A percentile compares a stretch with the other conserved stretches of the same genome.
Evolutionary conservation across 345 rosid genomes (phyloP).

Genomic region (Theobroma cacao): DNA sequence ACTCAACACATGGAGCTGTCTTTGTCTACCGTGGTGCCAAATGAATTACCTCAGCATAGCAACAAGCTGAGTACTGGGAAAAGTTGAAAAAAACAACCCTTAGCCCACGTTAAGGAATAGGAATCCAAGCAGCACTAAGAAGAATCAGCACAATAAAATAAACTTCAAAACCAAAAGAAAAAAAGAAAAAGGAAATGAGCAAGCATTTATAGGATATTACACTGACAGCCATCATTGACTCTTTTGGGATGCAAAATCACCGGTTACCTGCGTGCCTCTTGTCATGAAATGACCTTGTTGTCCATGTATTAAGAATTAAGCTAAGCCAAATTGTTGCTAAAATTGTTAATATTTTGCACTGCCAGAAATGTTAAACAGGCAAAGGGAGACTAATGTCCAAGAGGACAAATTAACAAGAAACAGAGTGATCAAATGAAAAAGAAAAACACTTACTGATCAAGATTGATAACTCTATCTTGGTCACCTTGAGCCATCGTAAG

Average conservation of each 20-base stretch:
- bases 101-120: not conserved
- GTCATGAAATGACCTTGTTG: not conserved
- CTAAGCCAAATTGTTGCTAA: not conserved
- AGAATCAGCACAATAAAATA: not conserved
- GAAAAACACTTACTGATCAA: constrained; percentile 58
- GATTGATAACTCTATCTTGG: constrained; percentile 44
- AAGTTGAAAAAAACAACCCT: not conserved
- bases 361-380: not conserved
- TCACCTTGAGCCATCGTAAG: constrained; percentile 29
- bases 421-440: not conserved
- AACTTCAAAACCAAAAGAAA: not conserved
- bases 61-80: constrained; percentile 15
- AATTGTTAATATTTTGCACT: not conserved
- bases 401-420: not conserved
- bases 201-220: not conserved
- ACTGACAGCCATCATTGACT: not conserved
- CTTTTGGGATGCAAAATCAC: not conserved
- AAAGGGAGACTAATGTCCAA: not conserved
- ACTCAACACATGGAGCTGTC: constrained; percentile 19
- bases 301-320: not conserved
- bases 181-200: too few relatives aligned
- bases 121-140: not conserved
- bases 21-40: constrained; percentile 18
- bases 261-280: not conserved
- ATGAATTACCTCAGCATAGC: constrained; percentile 5